phyloP scores from a whole-genome alignment of 306 rosid genomes.

The Corylus heterophylla region DNA sequence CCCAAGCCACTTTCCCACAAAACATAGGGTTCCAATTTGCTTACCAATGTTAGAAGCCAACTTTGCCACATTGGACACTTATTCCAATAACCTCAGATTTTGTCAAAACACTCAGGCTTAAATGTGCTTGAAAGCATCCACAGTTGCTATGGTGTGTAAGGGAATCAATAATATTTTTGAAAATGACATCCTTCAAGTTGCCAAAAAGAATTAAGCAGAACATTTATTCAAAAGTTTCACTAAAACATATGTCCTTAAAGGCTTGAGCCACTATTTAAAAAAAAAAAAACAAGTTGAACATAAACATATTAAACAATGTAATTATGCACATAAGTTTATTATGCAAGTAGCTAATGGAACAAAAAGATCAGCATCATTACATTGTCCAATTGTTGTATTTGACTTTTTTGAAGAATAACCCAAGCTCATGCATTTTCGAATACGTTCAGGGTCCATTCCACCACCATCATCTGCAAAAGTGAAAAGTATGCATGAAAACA shows the following conservation, averaged over 20 bases:
- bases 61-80: not conserved
- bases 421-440: conserved; percentile 96
- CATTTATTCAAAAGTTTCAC: not conserved
- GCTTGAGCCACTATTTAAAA: not conserved
- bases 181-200: not conserved
- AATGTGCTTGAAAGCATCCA: not conserved
- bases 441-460: conserved; percentile 77
- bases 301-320: conserved; percentile 1
- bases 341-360: conserved; percentile 15
- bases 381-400: conserved; percentile 89
- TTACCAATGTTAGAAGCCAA: not conserved
- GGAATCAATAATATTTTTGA: not conserved
- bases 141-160: not conserved
- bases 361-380: conserved; percentile 38
- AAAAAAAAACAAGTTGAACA: not conserved
- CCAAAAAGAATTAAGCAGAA: not conserved
- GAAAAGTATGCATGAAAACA: conserved; percentile 7
- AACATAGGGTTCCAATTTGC: not conserved
- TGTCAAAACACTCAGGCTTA: not conserved
- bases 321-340: not conserved
- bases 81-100: not conserved
- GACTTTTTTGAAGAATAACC: conserved; percentile 95
- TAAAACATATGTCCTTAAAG: not conserved
- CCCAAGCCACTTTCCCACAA: not conserved
- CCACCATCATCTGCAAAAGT: conserved; percentile 83